These are phyloP conservation scores for Podila epicladia DNA, from an alignment of 192 early-diverging fungal genomes.

Conservation along the genomic window DNA sequence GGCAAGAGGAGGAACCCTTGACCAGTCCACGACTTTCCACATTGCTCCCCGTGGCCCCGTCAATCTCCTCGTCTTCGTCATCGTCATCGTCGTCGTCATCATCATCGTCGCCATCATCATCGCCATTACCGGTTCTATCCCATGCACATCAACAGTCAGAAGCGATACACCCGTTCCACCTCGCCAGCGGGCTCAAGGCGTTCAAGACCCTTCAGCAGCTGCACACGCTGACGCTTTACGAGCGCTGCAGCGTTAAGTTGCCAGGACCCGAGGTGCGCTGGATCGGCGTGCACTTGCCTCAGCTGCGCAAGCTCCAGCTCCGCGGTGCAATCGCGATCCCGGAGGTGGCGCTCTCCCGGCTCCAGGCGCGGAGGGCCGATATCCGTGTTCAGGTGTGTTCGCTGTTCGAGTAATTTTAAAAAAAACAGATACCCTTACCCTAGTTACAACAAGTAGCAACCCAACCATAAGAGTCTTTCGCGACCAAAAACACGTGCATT, in stretches of 20 bases:
- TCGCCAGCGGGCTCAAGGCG: constrained; percentile 26
- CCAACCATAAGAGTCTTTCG: too few relatives aligned
- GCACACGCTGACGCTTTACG: constrained; percentile 24
- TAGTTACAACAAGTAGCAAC: too few relatives aligned
- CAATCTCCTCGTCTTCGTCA: neutral
- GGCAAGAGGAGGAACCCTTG: too few relatives aligned
- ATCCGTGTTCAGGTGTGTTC: constrained; percentile 29
- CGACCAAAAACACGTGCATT: too few relatives aligned
- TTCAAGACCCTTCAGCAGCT: constrained; percentile 19
- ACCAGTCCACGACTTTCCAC: too few relatives aligned
- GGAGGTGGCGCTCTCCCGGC: neutral
- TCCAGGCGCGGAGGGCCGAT: neutral
- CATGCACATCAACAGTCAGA: neutral
- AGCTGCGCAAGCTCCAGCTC: constrained; percentile 13
- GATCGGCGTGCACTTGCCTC: constrained; percentile 23
- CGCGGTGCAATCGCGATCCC: constrained; percentile 32
- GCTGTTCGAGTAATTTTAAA: constrained; percentile 16
- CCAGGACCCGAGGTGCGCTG: constrained; percentile 19
- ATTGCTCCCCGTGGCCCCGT: neutral
- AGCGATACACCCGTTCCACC: constrained; percentile 22
- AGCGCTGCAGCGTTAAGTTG: constrained; percentile 18
- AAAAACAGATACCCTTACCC: neutral
- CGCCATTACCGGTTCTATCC: too few relatives aligned
- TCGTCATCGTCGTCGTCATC: neutral
- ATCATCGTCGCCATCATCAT: neutral